phyloP scores from a whole-genome alignment of 1,139 yeast genomes.

The Candida tropicalis region DNA sequence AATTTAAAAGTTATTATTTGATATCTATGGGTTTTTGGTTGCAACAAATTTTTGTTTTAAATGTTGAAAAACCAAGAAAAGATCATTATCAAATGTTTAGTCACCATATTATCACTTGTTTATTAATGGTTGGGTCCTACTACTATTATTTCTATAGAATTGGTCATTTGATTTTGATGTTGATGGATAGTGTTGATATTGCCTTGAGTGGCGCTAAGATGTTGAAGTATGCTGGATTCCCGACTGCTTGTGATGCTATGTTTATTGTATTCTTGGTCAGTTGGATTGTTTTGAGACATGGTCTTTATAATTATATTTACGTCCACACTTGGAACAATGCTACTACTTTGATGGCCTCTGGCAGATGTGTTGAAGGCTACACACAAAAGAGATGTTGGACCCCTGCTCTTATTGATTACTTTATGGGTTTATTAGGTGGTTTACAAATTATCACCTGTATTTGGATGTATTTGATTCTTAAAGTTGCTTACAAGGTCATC shows the following conservation, averaged over 20 bases:
- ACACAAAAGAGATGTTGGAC: slow-evolving; percentile 58
- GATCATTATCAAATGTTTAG: slow-evolving; percentile 86
- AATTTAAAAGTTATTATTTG: slow-evolving; percentile 72
- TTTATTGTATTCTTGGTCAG: slow-evolving; percentile 66
- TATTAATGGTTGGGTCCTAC: slow-evolving; percentile 72
- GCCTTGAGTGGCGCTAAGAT: slow-evolving; percentile 73
- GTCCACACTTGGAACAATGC: slow-evolving; percentile 50
- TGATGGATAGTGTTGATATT: slow-evolving; percentile 86
- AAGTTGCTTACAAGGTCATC: slow-evolving; percentile 70
- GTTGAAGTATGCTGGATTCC: slow-evolving; percentile 70
- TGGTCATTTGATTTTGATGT: slow-evolving; percentile 75
- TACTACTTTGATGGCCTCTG: slow-evolving; percentile 38
- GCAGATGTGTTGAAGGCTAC: slow-evolving; percentile 36
- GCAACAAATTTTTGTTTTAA: slow-evolving; percentile 75
- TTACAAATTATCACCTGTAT: slow-evolving; percentile 66
- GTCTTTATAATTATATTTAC: slow-evolving; percentile 67
- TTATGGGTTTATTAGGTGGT: slow-evolving; percentile 60
- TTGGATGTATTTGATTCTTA: slow-evolving; percentile 76
- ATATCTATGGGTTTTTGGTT: slow-evolving; percentile 77
- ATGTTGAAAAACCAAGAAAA: slow-evolving; percentile 77
- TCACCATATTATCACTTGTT: slow-evolving; percentile 82
- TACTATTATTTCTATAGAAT: slow-evolving; percentile 70
- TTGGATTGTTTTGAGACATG: slow-evolving; percentile 79
- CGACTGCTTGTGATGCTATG: slow-evolving; percentile 63
- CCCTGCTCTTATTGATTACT: slow-evolving; percentile 48